These are phyloP conservation scores for Diacronema lutheri DNA, from an alignment of 78 protist genomes.

Conservation along the genomic window DNA sequence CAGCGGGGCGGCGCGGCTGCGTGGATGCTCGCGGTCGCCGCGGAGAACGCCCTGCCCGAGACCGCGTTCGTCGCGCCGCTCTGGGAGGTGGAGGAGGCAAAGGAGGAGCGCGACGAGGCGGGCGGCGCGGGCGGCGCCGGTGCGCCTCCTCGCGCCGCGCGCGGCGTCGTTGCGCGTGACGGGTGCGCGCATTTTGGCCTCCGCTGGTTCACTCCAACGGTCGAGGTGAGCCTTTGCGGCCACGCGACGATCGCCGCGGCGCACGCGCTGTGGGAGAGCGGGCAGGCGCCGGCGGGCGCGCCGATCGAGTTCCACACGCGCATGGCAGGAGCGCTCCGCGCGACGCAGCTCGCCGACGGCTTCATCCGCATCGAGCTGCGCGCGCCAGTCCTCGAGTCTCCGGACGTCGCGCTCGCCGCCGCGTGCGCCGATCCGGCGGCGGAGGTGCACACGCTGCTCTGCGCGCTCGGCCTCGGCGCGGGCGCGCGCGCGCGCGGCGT, in stretches of 20 bases:
- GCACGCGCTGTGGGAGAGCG: neutral
- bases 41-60: conserved; percentile 20
- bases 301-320: neutral
- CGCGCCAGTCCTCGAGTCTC: neutral
- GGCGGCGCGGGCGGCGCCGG: no score
- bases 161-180: neutral
- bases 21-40: conserved; percentile 8
- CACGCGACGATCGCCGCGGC: conserved; percentile 30
- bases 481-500: neutral
- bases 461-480: neutral
- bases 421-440: no score
- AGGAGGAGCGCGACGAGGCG: no score
- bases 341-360: neutral
- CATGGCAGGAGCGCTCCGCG: neutral
- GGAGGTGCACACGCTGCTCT: neutral
- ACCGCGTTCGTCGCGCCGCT: conserved; percentile 27
- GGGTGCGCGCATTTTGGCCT: neutral
- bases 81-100: no score
- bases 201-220: conserved; percentile 31
- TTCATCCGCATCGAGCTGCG: neutral
- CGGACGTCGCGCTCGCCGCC: neutral
- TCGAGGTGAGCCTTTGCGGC: conserved; percentile 31
- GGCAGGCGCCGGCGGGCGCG: neutral
- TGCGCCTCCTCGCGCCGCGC: neutral
- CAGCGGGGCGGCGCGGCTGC: neutral